Evolutionary conservation across 192 early-diverging fungal genomes (phyloP).

Genomic region (Umbelopsis sp.): DNA sequence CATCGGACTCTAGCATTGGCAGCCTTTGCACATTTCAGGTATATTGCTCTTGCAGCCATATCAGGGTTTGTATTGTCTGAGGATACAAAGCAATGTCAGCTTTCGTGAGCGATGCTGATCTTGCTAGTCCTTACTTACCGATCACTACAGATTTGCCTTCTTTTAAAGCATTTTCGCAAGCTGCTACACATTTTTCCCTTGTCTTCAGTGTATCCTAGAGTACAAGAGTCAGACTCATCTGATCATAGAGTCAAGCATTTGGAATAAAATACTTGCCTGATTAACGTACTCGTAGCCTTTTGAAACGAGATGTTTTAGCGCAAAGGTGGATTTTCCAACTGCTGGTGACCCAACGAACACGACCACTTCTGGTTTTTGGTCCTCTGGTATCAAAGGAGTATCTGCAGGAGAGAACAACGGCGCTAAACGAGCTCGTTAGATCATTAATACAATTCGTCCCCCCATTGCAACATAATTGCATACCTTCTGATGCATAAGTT

Average conservation of each 20-base stretch:
- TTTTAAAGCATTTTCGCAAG: slow-evolving; percentile 52
- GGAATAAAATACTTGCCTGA: slow-evolving; percentile 29
- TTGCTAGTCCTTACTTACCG: slow-evolving; percentile 46
- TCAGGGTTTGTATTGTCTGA: slow-evolving; percentile 85
- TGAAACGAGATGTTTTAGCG: slow-evolving; percentile 58
- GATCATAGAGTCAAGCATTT: not conserved
- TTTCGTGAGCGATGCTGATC: not conserved
- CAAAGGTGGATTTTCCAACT: slow-evolving; percentile 82
- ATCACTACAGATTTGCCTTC: slow-evolving; percentile 68
- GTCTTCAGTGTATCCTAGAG: slow-evolving; percentile 79
- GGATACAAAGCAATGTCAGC: not conserved
- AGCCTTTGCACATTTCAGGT: slow-evolving; percentile 64
- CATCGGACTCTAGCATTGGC: slow-evolving; percentile 61
- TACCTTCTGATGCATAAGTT: slow-evolving; percentile 38
- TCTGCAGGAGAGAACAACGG: slow-evolving; percentile 41
- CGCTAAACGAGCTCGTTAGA: slow-evolving; percentile 25
- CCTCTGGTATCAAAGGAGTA: slow-evolving; percentile 32
- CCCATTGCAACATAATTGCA: not conserved
- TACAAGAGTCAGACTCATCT: not conserved
- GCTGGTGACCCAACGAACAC: slow-evolving; percentile 84
- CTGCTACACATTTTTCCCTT: slow-evolving; percentile 71
- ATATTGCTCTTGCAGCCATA: slow-evolving; percentile 57
- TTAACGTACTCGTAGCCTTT: slow-evolving; percentile 77
- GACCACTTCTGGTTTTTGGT: slow-evolving; percentile 57
- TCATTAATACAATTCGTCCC: not conserved